Percentiles rank a stretch among this genome's conserved stretches.
Evolutionary conservation across 2,329 filamentous ascomycete genomes (phyloP).

Genomic region (Exserohilum turcica): DNA sequence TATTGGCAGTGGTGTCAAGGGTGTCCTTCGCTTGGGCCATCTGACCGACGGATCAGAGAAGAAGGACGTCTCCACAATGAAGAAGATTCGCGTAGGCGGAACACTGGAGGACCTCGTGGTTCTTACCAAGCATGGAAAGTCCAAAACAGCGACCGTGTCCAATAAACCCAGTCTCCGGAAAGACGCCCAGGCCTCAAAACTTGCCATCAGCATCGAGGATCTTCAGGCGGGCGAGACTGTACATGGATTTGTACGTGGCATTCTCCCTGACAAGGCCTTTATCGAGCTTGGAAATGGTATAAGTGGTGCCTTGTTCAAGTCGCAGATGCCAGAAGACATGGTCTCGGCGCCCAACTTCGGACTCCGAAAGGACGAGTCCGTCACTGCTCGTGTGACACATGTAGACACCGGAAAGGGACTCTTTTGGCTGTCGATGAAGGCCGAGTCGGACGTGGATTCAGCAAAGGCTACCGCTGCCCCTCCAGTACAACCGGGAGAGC

Average conservation of each 20-base stretch:
- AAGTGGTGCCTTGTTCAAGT: conserved; percentile 79
- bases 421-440: conserved; percentile 68
- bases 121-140: conserved; percentile 81
- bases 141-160: conserved; percentile 75
- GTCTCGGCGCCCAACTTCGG: conserved; percentile 75
- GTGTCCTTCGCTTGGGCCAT: conserved; percentile 75
- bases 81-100: conserved; percentile 83
- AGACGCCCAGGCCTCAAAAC: conserved; percentile 71
- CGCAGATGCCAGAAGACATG: conserved; percentile 73
- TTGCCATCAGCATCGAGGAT: conserved; percentile 75
- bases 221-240: conserved; percentile 71
- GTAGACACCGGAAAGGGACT: conserved; percentile 72
- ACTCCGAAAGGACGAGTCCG: conserved; percentile 74
- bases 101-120: conserved; percentile 81
- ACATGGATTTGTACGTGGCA: conserved; percentile 82
- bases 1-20: conserved; percentile 76
- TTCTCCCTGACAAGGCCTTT: conserved; percentile 80
- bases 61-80: conserved; percentile 77
- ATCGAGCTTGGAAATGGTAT: conserved; percentile 83
- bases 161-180: conserved; percentile 83
- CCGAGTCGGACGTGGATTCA: conserved; percentile 52
- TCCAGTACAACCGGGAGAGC: conserved; percentile 41
- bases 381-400: conserved; percentile 73
- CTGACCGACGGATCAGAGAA: conserved; percentile 81
- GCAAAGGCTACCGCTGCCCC: conserved; percentile 26